A percentile compares a stretch with the other conserved stretches of the same genome.
Conservation (phyloP, 495 filamentous ascomycete species). For the Neurospora sp. region DNA sequence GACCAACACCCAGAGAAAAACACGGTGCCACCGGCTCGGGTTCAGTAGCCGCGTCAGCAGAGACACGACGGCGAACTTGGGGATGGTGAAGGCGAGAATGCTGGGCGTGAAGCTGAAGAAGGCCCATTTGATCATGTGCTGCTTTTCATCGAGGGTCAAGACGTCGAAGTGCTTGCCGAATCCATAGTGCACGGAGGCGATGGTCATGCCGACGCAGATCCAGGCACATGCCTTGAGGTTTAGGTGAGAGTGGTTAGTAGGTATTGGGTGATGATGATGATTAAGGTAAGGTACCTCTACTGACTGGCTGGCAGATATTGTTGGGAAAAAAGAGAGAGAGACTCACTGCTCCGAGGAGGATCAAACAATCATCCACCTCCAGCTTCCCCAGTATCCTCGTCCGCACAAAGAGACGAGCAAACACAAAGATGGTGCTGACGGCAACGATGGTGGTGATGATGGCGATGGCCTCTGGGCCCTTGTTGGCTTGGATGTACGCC, state of each 20-base stretch:
- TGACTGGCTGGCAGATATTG: neutral
- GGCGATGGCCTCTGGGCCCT: constrained; percentile 8
- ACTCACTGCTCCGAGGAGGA: constrained; percentile 11
- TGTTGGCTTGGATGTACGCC: neutral
- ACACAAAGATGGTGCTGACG: constrained; percentile 15
- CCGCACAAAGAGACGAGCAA: constrained; percentile 18
- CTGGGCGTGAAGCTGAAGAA: constrained; percentile 19
- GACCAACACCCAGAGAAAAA: constrained; percentile 18
- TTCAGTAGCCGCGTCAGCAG: constrained; percentile 14
- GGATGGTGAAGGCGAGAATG: constrained; percentile 13
- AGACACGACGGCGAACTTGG: constrained; percentile 19
- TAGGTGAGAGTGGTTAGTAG: neutral
- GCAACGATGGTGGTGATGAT: constrained; percentile 9
- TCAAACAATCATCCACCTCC: constrained; percentile 17
- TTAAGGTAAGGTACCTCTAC: too few relatives aligned
- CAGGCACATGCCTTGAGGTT: neutral
- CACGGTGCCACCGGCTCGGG: constrained; percentile 5
- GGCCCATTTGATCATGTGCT: constrained; percentile 6
- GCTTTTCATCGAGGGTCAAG: neutral
- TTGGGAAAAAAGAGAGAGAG: neutral
- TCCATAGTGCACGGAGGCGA: constrained; percentile 3
- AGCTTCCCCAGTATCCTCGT: constrained; percentile 11
- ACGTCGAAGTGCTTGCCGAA: constrained; percentile 10
- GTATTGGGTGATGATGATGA: neutral
- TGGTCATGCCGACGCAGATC: constrained; percentile 1